phyloP scores from a whole-genome alignment of 768 basidiomycete species.

The Tricholomella constricta region DNA sequence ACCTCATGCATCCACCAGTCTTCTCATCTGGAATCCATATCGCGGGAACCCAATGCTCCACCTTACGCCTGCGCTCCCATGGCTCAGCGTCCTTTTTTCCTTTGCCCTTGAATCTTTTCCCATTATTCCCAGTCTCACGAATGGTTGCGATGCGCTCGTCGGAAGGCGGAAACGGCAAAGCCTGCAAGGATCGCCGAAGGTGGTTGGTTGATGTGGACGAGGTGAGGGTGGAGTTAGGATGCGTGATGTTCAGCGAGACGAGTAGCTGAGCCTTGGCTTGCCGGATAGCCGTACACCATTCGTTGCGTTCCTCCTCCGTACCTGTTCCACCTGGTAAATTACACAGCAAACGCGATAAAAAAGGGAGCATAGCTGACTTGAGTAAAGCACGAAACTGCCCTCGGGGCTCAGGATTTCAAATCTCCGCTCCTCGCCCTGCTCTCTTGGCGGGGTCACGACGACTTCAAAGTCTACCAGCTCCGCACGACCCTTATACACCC shows the following conservation, averaged over 20 bases:
- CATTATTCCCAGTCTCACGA: slow-evolving; percentile 19
- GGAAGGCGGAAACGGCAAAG: slow-evolving; percentile 65
- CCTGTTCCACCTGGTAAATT: slow-evolving; percentile 32
- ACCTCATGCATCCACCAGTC: slow-evolving; percentile 85
- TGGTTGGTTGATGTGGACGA: slow-evolving; percentile 77
- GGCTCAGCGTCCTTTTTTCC: slow-evolving; percentile 16
- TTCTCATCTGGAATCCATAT: slow-evolving; percentile 91
- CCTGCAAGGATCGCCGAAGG: slow-evolving; percentile 71
- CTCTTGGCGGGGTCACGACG: slow-evolving; percentile 51
- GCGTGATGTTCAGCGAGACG: slow-evolving; percentile 66
- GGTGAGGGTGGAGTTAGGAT: slow-evolving; percentile 81
- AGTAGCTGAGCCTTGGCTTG: slow-evolving; percentile 71
- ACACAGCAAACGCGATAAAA: background rate
- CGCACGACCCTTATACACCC: slow-evolving; percentile 70
- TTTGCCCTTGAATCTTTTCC: slow-evolving; percentile 20
- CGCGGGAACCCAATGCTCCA: slow-evolving; percentile 86
- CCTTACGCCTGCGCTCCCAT: slow-evolving; percentile 48
- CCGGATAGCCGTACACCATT: slow-evolving; percentile 70
- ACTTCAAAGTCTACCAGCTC: slow-evolving; percentile 79
- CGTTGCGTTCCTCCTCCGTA: slow-evolving; percentile 56
- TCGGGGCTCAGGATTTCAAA: slow-evolving; percentile 80
- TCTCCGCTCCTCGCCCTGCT: slow-evolving; percentile 52
- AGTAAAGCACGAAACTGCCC: slow-evolving; percentile 74
- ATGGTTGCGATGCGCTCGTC: slow-evolving; percentile 44
- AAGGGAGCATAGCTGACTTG: slow-evolving; percentile 43